Conservation (phyloP, 768 basidiomycete genomes). For the Punctularia strigosozonata region DNA sequence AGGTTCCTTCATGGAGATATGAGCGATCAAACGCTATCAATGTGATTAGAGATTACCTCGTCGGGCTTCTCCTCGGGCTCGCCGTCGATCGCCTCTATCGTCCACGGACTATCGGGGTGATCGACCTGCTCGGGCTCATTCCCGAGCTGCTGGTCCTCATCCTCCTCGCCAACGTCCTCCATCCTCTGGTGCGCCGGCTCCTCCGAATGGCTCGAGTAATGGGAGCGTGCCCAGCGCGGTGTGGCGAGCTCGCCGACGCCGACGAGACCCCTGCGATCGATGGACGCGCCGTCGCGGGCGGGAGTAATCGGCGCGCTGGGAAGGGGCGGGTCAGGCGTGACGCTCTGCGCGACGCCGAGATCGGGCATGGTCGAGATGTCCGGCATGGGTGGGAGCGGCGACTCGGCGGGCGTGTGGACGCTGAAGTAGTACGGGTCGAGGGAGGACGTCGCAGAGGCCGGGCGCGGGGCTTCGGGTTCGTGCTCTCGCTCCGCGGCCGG, state of each 20-base stretch:
- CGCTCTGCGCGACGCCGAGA: slow-evolving; percentile 23
- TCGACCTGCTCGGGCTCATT: slow-evolving; percentile 34
- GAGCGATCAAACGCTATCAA: slow-evolving; percentile 4
- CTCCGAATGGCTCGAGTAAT: slow-evolving; percentile 22
- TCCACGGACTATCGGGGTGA: slow-evolving; percentile 72
- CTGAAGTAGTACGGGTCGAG: slow-evolving; percentile 88
- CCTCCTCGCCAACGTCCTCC: slow-evolving; percentile 20
- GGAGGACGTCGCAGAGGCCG: slow-evolving; percentile 67
- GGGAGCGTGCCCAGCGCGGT: slow-evolving; percentile 75
- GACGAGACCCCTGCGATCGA: slow-evolving; percentile 79
- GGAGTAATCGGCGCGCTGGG: slow-evolving; percentile 53
- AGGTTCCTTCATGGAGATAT: slow-evolving; percentile 34
- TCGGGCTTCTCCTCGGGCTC: slow-evolving; percentile 62
- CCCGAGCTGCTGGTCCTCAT: slow-evolving; percentile 16
- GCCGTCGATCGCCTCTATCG: slow-evolving; percentile 77
- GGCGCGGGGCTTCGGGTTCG: slow-evolving; percentile 44
- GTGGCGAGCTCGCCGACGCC: slow-evolving; percentile 95
- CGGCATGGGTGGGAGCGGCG: slow-evolving; percentile 38
- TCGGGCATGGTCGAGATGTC: slow-evolving; percentile 10
- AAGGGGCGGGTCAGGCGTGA: slow-evolving; percentile 43
- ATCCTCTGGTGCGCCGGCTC: slow-evolving; percentile 23
- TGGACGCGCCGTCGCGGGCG: slow-evolving; percentile 61
- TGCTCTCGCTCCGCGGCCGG: too few relatives aligned
- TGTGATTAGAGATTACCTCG: slow-evolving; percentile 31
- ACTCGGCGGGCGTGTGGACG: slow-evolving; percentile 53